These are phyloP conservation scores for Paulownia fortunei DNA, from an alignment of 257 asterid genomes.

Conservation along the genomic window DNA sequence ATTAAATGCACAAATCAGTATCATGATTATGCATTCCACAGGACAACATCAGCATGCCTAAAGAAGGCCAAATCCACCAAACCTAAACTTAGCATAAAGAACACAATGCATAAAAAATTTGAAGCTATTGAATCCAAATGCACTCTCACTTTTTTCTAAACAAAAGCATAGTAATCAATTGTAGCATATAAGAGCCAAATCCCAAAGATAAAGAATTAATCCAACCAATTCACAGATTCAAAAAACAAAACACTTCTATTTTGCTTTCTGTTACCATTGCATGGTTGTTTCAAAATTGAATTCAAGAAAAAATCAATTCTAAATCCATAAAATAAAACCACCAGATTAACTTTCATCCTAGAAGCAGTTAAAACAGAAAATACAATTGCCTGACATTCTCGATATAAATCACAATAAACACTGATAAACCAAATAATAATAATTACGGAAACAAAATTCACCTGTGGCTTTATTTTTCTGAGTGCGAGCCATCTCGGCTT, in stretches of 20 bases:
- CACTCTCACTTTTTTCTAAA: background rate
- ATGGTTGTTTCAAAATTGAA: background rate
- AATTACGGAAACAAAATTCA: background rate
- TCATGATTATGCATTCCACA: conserved; percentile 1
- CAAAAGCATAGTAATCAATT: background rate
- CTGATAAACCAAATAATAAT: background rate
- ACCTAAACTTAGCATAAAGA: background rate
- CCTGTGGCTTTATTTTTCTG: conserved; percentile 99
- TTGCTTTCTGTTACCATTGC: background rate
- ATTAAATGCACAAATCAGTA: conserved; percentile 17
- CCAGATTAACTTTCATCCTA: background rate
- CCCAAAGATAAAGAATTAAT: background rate
- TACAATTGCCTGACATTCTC: background rate
- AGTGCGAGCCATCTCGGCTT: conserved; percentile 98
- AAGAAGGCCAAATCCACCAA: background rate
- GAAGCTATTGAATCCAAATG: background rate
- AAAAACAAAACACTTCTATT: too few species aligned
- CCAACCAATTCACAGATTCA: background rate
- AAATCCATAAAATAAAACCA: background rate
- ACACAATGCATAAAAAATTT: background rate
- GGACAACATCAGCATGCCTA: too few species aligned
- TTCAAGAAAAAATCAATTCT: conserved; percentile 3
- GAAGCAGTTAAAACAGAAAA: background rate
- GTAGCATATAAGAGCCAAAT: background rate
- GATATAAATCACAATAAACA: too few species aligned